Percentiles rank a stretch among this genome's conserved stretches.
Conservation (phyloP, 768 basidiomycete species). For the Clavaria fumosa region DNA sequence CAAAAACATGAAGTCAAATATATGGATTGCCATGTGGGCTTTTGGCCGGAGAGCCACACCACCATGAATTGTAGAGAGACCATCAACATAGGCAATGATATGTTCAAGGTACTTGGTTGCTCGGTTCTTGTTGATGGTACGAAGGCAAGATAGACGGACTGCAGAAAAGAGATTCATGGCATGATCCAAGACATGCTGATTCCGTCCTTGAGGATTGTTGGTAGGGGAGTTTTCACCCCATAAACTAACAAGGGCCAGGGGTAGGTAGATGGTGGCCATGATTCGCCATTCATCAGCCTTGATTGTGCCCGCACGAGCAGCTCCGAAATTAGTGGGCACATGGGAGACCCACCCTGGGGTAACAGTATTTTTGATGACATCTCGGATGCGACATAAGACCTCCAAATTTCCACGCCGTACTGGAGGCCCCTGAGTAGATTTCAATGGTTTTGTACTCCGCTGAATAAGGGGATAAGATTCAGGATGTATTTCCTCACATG, state of each 20-base stretch:
- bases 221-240: constrained; percentile 15
- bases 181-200: constrained; percentile 11
- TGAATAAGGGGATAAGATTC: no score
- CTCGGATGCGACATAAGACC: constrained; percentile 8
- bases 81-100: background rate
- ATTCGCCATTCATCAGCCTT: constrained; percentile 25
- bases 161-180: constrained; percentile 15
- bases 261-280: constrained; percentile 18
- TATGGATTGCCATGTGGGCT: constrained; percentile 17
- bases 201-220: background rate
- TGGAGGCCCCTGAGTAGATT: no score
- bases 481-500: no score
- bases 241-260: constrained; percentile 19
- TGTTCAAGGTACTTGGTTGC: background rate
- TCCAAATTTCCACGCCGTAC: background rate
- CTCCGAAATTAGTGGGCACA: constrained; percentile 17
- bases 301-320: constrained; percentile 16
- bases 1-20: constrained; percentile 16
- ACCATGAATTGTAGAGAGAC: background rate
- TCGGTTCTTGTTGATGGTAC: constrained; percentile 9
- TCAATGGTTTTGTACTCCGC: no score
- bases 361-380: constrained; percentile 12
- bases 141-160: constrained; percentile 9
- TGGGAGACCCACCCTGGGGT: constrained; percentile 17
- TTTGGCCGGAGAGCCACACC: constrained; percentile 11